phyloP scores from a whole-genome alignment of 345 rosid species.

The Eucalyptus victrix region DNA sequence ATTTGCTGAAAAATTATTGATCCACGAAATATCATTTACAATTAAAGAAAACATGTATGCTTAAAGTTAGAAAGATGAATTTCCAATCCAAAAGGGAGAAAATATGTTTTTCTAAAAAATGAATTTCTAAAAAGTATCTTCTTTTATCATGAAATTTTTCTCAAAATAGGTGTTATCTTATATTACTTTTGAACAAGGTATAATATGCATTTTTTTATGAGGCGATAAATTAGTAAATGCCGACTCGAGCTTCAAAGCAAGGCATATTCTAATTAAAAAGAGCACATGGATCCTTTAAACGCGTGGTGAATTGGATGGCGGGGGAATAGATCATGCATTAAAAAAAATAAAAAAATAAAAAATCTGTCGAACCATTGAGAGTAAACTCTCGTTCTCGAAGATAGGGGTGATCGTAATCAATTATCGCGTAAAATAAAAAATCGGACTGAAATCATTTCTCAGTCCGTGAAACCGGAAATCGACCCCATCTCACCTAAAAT shows the following conservation, averaged over 20 bases:
- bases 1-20: neutral
- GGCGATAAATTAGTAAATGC: neutral
- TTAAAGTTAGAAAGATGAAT: neutral
- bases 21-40: fast-evolving
- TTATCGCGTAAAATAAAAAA: fast-evolving
- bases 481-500: neutral
- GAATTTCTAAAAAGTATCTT: neutral
- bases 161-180: neutral
- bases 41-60: neutral
- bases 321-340: neutral
- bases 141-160: neutral
- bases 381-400: too few relatives aligned
- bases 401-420: too few relatives aligned
- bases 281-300: neutral
- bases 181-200: neutral
- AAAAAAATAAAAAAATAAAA: neutral
- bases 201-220: neutral
- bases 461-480: neutral
- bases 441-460: too few relatives aligned
- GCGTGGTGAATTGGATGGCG: neutral
- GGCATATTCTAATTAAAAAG: too few relatives aligned
- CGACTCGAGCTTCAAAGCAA: too few relatives aligned
- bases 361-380: neutral
- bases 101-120: neutral
- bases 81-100: too few relatives aligned